phyloP scores from a whole-genome alignment of 1,284 basidiomycete species.

The Microbotryum scabiosae region DNA sequence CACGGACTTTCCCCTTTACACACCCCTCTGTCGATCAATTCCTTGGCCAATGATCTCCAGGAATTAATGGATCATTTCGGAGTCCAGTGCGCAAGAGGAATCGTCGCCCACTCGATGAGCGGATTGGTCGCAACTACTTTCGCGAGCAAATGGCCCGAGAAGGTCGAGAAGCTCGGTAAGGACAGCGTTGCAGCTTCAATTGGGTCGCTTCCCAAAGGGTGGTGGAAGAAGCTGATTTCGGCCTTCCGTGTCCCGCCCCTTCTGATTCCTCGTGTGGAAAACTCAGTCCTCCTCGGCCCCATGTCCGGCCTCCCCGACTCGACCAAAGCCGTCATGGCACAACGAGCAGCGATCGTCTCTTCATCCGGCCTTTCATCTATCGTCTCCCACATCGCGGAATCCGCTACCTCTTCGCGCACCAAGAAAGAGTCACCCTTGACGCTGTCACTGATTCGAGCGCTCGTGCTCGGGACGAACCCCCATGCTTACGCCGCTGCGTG shows the following conservation, averaged over 20 bases:
- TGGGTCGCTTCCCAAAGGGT: not conserved
- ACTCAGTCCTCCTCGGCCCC: slow-evolving; percentile 28
- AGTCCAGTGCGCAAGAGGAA: slow-evolving; percentile 5
- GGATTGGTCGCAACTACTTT: slow-evolving; percentile 23
- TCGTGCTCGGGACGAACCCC: slow-evolving; percentile 12
- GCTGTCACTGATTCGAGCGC: slow-evolving; percentile 17
- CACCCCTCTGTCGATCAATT: slow-evolving; percentile 1
- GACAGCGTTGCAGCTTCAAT: not conserved
- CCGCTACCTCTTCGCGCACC: slow-evolving; percentile 20
- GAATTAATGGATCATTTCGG: slow-evolving; percentile 11
- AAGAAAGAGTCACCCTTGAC: slow-evolving; percentile 11
- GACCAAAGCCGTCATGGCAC: slow-evolving; percentile 5
- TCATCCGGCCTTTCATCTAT: slow-evolving; percentile 16
- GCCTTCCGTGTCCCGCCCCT: not conserved
- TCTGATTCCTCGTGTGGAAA: not conserved
- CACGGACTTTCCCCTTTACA: slow-evolving; percentile 18
- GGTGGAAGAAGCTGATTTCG: not conserved
- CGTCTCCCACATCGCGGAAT: slow-evolving; percentile 11
- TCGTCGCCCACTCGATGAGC: slow-evolving; percentile 24
- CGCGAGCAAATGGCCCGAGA: slow-evolving; percentile 19
- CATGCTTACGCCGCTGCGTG: slow-evolving; percentile 25
- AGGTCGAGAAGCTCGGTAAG: slow-evolving; percentile 23
- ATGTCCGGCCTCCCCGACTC: slow-evolving; percentile 14
- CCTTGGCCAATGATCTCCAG: slow-evolving; percentile 17
- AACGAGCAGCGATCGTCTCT: slow-evolving; percentile 17